Percentiles rank a stretch among this genome's conserved stretches.
Evolutionary conservation across 2,329 filamentous ascomycete species (phyloP).

Genomic region (Monilinia laxa): DNA sequence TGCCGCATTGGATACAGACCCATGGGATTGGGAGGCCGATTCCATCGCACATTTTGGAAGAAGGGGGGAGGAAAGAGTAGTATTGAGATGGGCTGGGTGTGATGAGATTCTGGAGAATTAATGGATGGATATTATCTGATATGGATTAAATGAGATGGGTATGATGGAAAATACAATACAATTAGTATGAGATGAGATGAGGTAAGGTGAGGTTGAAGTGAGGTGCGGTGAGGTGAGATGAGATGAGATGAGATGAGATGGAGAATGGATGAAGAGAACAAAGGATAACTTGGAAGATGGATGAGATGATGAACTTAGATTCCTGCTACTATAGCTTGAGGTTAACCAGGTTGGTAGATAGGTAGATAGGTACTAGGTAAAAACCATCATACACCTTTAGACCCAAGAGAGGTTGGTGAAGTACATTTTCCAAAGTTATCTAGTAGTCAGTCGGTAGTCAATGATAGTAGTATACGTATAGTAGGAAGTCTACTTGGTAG

Average conservation of each 20-base stretch:
- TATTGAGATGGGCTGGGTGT: background rate
- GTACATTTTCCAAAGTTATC: background rate
- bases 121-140: background rate
- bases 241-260: background rate
- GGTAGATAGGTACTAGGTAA: no score
- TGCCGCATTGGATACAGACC: conserved; percentile 47
- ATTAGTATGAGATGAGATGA: background rate
- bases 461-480: no score
- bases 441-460: no score
- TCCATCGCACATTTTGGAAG: conserved; percentile 21
- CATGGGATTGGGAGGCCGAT: conserved; percentile 24
- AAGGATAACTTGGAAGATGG: background rate
- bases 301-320: background rate
- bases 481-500: no score
- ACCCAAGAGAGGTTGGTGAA: conserved; percentile 1
- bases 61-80: background rate
- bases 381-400: background rate
- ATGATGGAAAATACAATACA: background rate
- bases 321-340: background rate
- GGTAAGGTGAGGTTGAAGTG: background rate
- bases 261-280: background rate
- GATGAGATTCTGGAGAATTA: background rate
- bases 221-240: background rate
- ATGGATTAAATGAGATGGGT: background rate
- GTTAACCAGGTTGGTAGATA: background rate